Conservation (phyloP, 2,329 filamentous ascomycete species). For the Paecilomyces sp. region DNA sequence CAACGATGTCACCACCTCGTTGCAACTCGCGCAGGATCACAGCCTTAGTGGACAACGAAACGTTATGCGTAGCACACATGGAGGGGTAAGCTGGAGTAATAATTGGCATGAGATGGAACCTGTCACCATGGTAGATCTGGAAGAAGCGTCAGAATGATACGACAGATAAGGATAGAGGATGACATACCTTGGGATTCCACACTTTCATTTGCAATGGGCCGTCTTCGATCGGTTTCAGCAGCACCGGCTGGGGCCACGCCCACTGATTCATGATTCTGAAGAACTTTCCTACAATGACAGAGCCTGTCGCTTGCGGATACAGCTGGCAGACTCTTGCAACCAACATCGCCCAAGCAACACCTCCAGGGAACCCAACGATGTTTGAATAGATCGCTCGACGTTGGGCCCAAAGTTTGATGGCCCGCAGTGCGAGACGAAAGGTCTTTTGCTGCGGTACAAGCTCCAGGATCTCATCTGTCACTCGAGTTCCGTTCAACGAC, state of each 20-base stretch:
- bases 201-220: slow-evolving; percentile 74
- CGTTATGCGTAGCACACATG: slow-evolving; percentile 96
- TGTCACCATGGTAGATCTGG: slow-evolving; percentile 70
- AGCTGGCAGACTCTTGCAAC: slow-evolving; percentile 93
- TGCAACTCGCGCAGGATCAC: slow-evolving; percentile 79
- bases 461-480: slow-evolving; percentile 84
- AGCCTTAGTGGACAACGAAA: slow-evolving; percentile 75
- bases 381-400: slow-evolving; percentile 89
- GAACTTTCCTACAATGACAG: slow-evolving; percentile 87
- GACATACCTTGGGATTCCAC: slow-evolving; percentile 80
- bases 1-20: slow-evolving; percentile 68
- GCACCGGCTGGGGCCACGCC: slow-evolving; percentile 90
- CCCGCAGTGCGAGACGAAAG: slow-evolving; percentile 81
- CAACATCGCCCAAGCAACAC: slow-evolving; percentile 97
- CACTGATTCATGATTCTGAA: slow-evolving; percentile 86
- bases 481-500: slow-evolving; percentile 87
- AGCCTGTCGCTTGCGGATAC: slow-evolving; percentile 85
- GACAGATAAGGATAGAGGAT: background rate
- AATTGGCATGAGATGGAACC: slow-evolving; percentile 90
- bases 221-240: slow-evolving; percentile 81
- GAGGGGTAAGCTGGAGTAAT: slow-evolving; percentile 96
- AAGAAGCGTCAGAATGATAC: background rate
- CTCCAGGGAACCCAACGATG: slow-evolving; percentile 92
- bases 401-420: slow-evolving; percentile 95
- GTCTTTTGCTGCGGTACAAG: slow-evolving; percentile 84